These are phyloP conservation scores for Coemansia sp. DNA, from an alignment of 192 early-diverging fungal genomes.

Conservation along the genomic window DNA sequence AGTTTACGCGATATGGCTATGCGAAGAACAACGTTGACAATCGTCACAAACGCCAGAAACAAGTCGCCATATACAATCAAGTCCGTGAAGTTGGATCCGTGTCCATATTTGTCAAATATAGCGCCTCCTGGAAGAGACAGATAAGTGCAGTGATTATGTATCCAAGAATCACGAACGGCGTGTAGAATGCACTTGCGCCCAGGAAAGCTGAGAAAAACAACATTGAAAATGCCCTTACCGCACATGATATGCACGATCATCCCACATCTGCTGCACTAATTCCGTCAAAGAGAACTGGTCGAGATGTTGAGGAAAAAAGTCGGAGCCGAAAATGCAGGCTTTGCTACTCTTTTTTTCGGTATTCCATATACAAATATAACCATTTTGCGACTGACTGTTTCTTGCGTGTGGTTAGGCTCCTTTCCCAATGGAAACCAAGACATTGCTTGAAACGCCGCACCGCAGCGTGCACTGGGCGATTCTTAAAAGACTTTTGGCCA, in stretches of 20 bases:
- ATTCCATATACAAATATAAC: background rate
- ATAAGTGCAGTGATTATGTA: constrained; percentile 24
- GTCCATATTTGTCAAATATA: constrained; percentile 35
- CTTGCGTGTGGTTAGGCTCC: background rate
- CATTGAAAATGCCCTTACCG: no score
- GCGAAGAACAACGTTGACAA: constrained; percentile 18
- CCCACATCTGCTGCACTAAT: no score
- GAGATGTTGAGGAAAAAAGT: no score
- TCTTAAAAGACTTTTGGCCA: constrained; percentile 19
- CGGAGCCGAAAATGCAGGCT: no score
- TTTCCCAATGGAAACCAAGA: constrained; percentile 18
- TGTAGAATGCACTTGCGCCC: background rate
- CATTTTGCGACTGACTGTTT: background rate
- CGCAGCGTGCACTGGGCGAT: constrained; percentile 44
- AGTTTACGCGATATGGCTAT: background rate
- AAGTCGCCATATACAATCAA: constrained; percentile 29
- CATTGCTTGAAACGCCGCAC: constrained; percentile 29
- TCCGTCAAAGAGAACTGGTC: no score
- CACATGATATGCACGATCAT: no score
- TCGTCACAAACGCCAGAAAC: constrained; percentile 17
- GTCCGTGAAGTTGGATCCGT: background rate
- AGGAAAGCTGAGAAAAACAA: no score
- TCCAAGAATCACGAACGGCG: constrained; percentile 13
- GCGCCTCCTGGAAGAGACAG: constrained; percentile 21
- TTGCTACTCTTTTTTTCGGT: no score